These are phyloP conservation scores for Juncus inflexus DNA, from an alignment of 176 grass and related monocot species.

Conservation along the genomic window DNA sequence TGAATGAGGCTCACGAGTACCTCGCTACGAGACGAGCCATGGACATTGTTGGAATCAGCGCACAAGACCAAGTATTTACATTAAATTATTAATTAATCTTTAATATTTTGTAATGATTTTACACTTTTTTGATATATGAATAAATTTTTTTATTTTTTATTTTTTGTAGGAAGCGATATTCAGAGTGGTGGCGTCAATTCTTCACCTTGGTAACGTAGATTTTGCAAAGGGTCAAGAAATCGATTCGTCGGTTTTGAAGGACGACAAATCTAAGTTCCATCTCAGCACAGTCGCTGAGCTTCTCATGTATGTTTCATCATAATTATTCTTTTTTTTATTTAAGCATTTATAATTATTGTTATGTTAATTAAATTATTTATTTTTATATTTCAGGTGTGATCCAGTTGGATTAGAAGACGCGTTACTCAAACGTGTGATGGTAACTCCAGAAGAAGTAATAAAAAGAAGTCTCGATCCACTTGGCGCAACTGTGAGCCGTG, in stretches of 20 bases:
- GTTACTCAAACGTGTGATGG: slow-evolving; percentile 94
- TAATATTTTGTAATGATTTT: slow-evolving; percentile 10
- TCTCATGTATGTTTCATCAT: slow-evolving; percentile 64
- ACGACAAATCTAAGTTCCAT: slow-evolving; percentile 98
- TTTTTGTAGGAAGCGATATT: slow-evolving; percentile 91
- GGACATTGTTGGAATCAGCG: slow-evolving; percentile 95
- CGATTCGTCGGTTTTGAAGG: slow-evolving; percentile 93
- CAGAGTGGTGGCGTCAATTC: slow-evolving; percentile 94
- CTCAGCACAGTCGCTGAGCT: slow-evolving; percentile 88
- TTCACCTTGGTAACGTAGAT: slow-evolving; percentile 96
- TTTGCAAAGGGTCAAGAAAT: slow-evolving; percentile 93
- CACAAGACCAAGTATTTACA: slow-evolving; percentile 78
- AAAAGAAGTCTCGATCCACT: slow-evolving; percentile 94
- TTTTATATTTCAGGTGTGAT: slow-evolving; percentile 71
- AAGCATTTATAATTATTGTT: slow-evolving; percentile 1
- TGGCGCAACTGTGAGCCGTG: slow-evolving; percentile 85
- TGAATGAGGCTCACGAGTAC: slow-evolving; percentile 94
- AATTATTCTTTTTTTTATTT: slow-evolving; percentile 28
- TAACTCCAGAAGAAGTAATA: slow-evolving; percentile 97
- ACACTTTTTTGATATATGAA: slow-evolving; percentile 26
- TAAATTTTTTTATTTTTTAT: no score
- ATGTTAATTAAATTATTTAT: slow-evolving; percentile 18
- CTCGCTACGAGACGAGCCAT: slow-evolving; percentile 95
- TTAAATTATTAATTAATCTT: slow-evolving; percentile 9
- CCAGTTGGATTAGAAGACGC: slow-evolving; percentile 82